phyloP scores from a whole-genome alignment of 148 eudicot genomes.

The Polygonum aviculare region DNA sequence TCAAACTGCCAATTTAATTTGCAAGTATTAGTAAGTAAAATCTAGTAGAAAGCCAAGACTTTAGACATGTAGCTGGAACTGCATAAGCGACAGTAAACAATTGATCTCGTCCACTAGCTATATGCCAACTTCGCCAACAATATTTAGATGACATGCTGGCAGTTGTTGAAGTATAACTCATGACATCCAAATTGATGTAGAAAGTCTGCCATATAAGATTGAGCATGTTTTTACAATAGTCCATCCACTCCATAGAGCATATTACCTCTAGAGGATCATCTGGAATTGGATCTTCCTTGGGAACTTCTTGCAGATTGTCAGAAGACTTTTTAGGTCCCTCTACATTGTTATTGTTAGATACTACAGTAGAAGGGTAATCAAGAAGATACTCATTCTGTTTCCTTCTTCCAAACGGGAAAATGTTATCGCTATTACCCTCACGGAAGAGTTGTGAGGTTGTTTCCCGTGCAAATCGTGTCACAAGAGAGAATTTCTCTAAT shows the following conservation, averaged over 20 bases:
- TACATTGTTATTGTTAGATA: neutral
- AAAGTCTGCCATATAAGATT: neutral
- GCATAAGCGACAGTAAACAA: neutral
- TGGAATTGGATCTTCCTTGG: slow-evolving; percentile 40
- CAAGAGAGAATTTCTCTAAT: slow-evolving; percentile 92
- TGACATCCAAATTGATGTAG: neutral
- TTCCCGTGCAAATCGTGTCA: slow-evolving; percentile 97
- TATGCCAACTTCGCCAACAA: neutral
- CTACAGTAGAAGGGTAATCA: slow-evolving; percentile 9
- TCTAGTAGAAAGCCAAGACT: neutral
- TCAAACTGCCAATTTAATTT: slow-evolving; percentile 41
- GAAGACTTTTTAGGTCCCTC: slow-evolving; percentile 20
- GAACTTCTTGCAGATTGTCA: slow-evolving; percentile 30
- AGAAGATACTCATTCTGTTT: slow-evolving; percentile 39
- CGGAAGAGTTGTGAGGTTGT: slow-evolving; percentile 87
- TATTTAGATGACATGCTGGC: slow-evolving; percentile 5
- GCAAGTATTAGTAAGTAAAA: neutral
- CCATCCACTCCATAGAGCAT: neutral
- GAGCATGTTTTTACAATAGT: neutral
- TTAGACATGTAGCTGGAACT: neutral
- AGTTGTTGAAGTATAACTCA: neutral
- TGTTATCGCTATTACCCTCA: slow-evolving; percentile 25
- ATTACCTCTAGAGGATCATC: slow-evolving; percentile 81
- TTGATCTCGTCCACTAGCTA: neutral
- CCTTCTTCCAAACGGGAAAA: slow-evolving; percentile 38